Conservation (phyloP, 768 basidiomycete species). For the Mrakia gelida region DNA sequence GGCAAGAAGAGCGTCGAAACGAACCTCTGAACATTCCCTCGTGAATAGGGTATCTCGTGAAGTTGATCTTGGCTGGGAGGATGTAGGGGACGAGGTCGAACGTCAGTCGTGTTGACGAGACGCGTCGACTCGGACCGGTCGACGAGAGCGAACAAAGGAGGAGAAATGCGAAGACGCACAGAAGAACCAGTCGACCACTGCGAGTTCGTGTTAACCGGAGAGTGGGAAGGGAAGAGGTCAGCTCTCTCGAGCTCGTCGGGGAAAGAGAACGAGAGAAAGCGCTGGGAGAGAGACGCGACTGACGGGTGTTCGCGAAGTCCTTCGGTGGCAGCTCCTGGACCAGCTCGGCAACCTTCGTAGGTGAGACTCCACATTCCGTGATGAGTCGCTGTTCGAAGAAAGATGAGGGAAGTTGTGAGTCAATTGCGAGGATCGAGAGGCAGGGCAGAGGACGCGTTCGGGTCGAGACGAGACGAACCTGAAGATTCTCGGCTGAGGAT, state of each 20-base stretch:
- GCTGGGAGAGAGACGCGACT: constrained; percentile 78
- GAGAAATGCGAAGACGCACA: constrained; percentile 1
- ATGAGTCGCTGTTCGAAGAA: constrained; percentile 63
- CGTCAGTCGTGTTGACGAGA: constrained; percentile 3
- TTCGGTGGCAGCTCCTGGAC: constrained; percentile 80
- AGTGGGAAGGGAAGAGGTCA: not conserved
- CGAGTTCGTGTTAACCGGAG: not conserved
- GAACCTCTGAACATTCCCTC: constrained; percentile 67
- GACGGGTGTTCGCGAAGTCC: constrained; percentile 65
- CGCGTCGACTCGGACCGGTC: not conserved
- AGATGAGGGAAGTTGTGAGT: not conserved
- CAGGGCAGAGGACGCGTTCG: not conserved
- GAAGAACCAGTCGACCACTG: constrained; percentile 33
- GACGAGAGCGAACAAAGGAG: too few species aligned
- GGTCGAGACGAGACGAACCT: constrained; percentile 1
- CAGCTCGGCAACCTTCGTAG: constrained; percentile 84
- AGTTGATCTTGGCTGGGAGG: constrained; percentile 58
- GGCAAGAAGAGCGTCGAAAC: too few species aligned
- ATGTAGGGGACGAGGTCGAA: constrained; percentile 32
- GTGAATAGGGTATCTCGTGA: constrained; percentile 87
- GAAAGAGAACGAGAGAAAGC: constrained; percentile 49
- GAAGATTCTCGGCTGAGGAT: constrained; percentile 27
- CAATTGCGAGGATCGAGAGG: not conserved
- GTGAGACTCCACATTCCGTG: constrained; percentile 86
- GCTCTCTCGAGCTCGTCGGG: not conserved